These are phyloP conservation scores for Blastobotrys petasosporus DNA, from an alignment of 1,139 yeast species.

Conservation along the genomic window DNA sequence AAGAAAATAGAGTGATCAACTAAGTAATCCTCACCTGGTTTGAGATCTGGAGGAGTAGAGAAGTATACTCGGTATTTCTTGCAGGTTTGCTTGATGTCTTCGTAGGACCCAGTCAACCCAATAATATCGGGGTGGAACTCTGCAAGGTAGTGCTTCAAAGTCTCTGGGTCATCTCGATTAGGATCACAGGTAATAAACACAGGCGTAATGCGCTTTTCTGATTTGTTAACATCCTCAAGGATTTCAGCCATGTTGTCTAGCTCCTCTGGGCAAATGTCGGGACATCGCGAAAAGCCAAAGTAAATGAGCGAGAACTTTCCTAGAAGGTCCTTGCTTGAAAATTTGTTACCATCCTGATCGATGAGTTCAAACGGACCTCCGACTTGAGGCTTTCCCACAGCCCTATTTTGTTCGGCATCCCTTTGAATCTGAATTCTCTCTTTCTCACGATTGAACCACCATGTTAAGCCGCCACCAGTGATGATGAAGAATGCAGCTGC, in stretches of 20 bases:
- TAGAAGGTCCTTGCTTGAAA: slow-evolving; percentile 68
- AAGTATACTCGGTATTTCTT: slow-evolving; percentile 88
- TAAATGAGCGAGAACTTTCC: slow-evolving; percentile 78
- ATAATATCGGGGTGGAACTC: slow-evolving; percentile 87
- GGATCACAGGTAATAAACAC: slow-evolving; percentile 95
- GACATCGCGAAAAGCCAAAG: slow-evolving; percentile 96
- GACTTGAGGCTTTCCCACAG: slow-evolving; percentile 84
- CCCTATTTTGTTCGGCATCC: slow-evolving; percentile 78
- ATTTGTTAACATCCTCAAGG: slow-evolving; percentile 53
- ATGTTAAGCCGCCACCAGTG: slow-evolving; percentile 66
- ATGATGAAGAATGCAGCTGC: slow-evolving; percentile 61
- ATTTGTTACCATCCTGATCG: slow-evolving; percentile 63
- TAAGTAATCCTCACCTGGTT: slow-evolving; percentile 92
- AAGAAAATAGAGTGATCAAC: slow-evolving; percentile 97
- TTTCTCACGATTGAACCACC: slow-evolving; percentile 65
- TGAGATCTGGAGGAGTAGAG: slow-evolving; percentile 88
- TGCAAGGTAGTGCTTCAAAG: slow-evolving; percentile 64
- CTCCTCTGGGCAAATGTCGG: slow-evolving; percentile 97
- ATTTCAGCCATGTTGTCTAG: slow-evolving; percentile 83
- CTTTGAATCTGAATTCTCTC: slow-evolving; percentile 62
- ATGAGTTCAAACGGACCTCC: slow-evolving; percentile 81
- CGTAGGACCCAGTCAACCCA: slow-evolving; percentile 89
- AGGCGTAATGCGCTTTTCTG: slow-evolving; percentile 59
- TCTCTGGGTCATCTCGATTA: slow-evolving; percentile 82
- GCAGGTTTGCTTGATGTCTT: slow-evolving; percentile 75